Base-by-base conservation (phyloP, 371 early-diverging fungal genomes). In the Mucor mucedo region DNA sequence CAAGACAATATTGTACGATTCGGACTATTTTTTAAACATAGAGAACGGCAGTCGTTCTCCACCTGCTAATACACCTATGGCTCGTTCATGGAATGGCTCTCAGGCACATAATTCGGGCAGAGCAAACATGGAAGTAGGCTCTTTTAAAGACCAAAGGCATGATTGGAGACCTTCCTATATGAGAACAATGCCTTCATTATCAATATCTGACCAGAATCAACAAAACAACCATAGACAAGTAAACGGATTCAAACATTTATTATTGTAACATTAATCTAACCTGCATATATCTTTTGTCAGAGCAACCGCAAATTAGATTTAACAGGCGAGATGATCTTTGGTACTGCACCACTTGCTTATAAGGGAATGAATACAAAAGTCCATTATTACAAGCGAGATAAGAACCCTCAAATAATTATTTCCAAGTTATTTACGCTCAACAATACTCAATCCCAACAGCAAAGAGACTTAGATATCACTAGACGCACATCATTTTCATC, bases 341-440 rank as follows among this genome's bases (percentile, higher is more conserved):
- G 89, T 40, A 84, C 86, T 9, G 84, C 87, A 8, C 89, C 89
- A 28, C 70, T 88, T 27, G 81, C 87, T 9, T 87, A 87, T 69
- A 88, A 88, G 67, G 89, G 89, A 48, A 85, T 84, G 73, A 83
- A 80, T n/a, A 85, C 86, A 45, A 88, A 85, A 67, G 80, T 88
- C 9, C 89, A 88, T 48, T 83, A 78, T 61, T 69, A 69, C 29
- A 75, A 84, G 60, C 62, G 77, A 41, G 85, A 82, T 39, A 82
- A 82, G 29, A 74, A 76, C 32, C 82, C 84, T 10, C 89, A 87
- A 68, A 75, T 88, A 45, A 78, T 88, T 41, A 60, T 88, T 14
- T 86, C 89, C 13, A 86, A 87, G 56, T 64, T 87, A 21, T 88
- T 88, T 63, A 85, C 85, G 27, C 69, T 86, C 52, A 82, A 65